Evolutionary conservation across 2,329 filamentous ascomycete genomes (phyloP), one percentile per base, ranked within the genome.

Genomic region (Colletotrichum cereale): DNA sequence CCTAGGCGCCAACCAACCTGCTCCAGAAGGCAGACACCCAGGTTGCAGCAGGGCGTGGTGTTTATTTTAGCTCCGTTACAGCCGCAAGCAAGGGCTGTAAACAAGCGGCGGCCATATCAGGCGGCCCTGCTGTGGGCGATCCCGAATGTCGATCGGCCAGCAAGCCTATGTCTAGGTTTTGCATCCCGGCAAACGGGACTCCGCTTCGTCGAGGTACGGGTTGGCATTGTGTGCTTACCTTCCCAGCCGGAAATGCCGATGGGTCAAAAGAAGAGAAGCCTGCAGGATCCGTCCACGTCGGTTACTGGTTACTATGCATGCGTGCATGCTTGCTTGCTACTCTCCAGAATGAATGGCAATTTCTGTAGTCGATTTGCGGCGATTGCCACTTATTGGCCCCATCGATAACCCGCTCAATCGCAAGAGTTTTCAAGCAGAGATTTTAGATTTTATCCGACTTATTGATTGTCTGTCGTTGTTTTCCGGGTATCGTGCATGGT

Each of bases 81-180:
- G 58, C 65, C 44, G 65, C 65, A 68, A n/a, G 65, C 65, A 68
- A n/a, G 57, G 52, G 65, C 58, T 72, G 65, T 53, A 72, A 47
- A 24, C 48, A 26, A 34, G 62, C 44, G 53, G 53, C 58, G 58
- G 53, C 58, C 58, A 58, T 21, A 29, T 48, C 38, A 36, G 40
- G 58, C 50, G 63, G 50, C 34, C 60, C 40, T 53, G 57, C 42
- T 48, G 24, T 34, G 58, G 68, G 63, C 65, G 58, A 68, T 71
- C 65, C 16, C 40, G 56, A 52, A 40, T 24, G 57, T 57, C 58
- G 58, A 69, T 71, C 68, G 31, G n/a, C 29, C 31, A 52, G 24
- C 18, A 57, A 34, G 38, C 34, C 34, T 62, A 50, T 38, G 24
- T 34, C 44, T n/a, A 67, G n/a, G 40, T 67, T 50, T 16, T n/a